These are phyloP conservation scores for Teunomyces aglyptinius DNA, from an alignment of 805 yeast species.

Conservation along the genomic window DNA sequence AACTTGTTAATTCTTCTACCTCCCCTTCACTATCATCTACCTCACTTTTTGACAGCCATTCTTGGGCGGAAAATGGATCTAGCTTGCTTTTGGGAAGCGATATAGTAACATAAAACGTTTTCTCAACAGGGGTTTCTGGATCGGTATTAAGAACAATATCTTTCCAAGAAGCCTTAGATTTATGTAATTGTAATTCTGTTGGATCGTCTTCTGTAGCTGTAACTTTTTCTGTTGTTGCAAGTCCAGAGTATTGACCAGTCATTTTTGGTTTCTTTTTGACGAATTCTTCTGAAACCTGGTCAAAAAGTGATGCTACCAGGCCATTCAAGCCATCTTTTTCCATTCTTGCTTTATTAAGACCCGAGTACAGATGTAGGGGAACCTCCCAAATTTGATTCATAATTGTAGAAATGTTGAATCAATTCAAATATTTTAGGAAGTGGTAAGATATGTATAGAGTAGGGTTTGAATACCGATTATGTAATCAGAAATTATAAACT, in stretches of 20 bases:
- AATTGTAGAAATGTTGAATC: neutral
- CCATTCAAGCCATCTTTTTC: neutral
- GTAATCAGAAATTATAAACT: too few species aligned
- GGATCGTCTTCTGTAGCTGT: neutral
- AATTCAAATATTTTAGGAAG: neutral
- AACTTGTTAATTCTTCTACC: constrained; percentile 9
- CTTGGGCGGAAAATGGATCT: neutral
- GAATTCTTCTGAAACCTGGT: neutral
- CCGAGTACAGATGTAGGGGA: neutral
- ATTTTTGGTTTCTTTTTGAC: constrained; percentile 2
- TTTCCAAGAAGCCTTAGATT: neutral
- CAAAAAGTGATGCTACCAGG: neutral
- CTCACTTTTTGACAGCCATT: constrained; percentile 1
- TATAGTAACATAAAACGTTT: neutral
- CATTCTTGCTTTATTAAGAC: neutral
- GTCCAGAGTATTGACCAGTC: neutral
- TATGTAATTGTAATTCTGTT: neutral
- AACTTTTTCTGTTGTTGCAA: neutral
- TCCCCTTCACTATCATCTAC: constrained; percentile 15
- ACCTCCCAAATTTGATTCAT: neutral
- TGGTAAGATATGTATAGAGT: too few species aligned
- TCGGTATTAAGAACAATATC: neutral
- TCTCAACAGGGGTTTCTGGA: neutral
- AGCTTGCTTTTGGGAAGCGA: neutral
- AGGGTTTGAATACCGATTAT: too few species aligned